Conservation (phyloP, 192 early-diverging fungal species). For the Backusella psychrophila region DNA sequence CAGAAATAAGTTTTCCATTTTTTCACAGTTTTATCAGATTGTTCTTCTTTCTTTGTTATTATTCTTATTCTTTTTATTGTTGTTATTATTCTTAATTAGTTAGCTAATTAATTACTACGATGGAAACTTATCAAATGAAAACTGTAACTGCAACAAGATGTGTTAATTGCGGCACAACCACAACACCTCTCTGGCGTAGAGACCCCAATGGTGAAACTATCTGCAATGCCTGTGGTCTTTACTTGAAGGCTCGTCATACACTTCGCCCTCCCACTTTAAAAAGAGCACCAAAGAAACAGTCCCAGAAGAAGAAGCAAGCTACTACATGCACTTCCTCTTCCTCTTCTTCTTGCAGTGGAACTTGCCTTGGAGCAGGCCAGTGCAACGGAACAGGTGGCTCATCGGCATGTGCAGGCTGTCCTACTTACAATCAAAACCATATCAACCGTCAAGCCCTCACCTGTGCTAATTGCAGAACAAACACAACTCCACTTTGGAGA, state of each 20-base stretch:
- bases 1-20: not conserved
- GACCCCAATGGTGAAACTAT: conserved; percentile 85
- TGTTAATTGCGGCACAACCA: conserved; percentile 86
- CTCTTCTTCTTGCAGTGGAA: conserved; percentile 43
- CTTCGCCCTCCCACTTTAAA: conserved; percentile 51
- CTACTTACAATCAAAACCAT: conserved; percentile 72
- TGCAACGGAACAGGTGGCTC: conserved; percentile 75
- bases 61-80: not conserved
- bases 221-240: conserved; percentile 92
- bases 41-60: not conserved
- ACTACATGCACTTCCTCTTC: not conserved
- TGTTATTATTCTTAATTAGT: not conserved
- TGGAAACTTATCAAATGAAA: not conserved
- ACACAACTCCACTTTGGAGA: conserved; percentile 79
- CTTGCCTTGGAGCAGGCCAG: conserved; percentile 74
- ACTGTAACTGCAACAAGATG: conserved; percentile 59
- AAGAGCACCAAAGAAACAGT: conserved; percentile 38
- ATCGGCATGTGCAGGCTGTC: conserved; percentile 71
- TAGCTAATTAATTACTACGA: not conserved
- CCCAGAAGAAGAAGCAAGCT: conserved; percentile 11
- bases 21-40: not conserved
- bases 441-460: conserved; percentile 51
- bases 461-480: conserved; percentile 78
- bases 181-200: conserved; percentile 91
- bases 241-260: conserved; percentile 55